Conservation (phyloP, 495 filamentous ascomycete genomes). For the Echria macrotheca region DNA sequence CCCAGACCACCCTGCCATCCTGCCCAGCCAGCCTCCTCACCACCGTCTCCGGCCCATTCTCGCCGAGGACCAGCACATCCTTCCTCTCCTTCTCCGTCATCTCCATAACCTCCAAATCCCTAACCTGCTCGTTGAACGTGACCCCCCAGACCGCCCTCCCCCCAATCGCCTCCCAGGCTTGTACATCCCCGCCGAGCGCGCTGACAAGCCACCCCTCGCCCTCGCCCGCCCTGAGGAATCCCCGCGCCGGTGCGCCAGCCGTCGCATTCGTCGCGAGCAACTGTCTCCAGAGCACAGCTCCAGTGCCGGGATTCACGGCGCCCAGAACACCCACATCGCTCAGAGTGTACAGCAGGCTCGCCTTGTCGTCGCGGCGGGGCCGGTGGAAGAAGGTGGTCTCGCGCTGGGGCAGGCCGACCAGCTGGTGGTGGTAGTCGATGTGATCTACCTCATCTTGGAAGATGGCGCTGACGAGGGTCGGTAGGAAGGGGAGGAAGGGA, state of each 20-base stretch:
- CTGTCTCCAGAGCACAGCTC: constrained; percentile 82
- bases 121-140: constrained; percentile 52
- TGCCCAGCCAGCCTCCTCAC: constrained; percentile 65
- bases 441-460: constrained; percentile 87
- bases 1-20: constrained; percentile 76
- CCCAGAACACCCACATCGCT: constrained; percentile 76
- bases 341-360: constrained; percentile 85
- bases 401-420: constrained; percentile 74
- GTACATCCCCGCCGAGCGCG: constrained; percentile 59
- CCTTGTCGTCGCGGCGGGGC: constrained; percentile 71
- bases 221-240: constrained; percentile 65
- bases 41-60: constrained; percentile 45
- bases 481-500: constrained; percentile 28
- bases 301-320: constrained; percentile 83
- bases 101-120: constrained; percentile 76
- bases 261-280: constrained; percentile 44
- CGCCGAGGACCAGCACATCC: constrained; percentile 66
- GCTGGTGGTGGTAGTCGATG: constrained; percentile 87
- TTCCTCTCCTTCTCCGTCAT: constrained; percentile 58
- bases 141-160: constrained; percentile 73
- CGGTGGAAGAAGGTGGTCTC: constrained; percentile 92
- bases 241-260: constrained; percentile 35
- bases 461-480: constrained; percentile 55
- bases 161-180: constrained; percentile 78
- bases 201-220: constrained; percentile 68